Base-by-base conservation (phyloP, 352 stramenopile genomes). In the Pythium apleroticum region DNA sequence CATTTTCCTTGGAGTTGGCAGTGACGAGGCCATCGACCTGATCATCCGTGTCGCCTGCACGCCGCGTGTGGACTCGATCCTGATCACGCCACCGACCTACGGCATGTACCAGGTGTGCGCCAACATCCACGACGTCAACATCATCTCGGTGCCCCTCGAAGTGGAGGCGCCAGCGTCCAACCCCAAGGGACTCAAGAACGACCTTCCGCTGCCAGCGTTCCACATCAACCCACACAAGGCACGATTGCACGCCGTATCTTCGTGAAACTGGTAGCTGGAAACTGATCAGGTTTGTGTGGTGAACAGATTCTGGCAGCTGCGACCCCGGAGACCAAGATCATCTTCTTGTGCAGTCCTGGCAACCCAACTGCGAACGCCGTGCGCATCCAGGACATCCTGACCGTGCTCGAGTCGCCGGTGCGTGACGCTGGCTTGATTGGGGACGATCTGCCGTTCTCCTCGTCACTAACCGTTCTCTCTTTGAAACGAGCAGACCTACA, bases 61-160 rank as follows among this genome's bases (percentile, higher is more conserved):
- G 22, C 97, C 97, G 35, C 90, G 92, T 27, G 72, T 93, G 33
- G 90, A 97, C 64, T 95, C 96, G 65, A 98, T 99, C 37, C 69
- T 99, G 45, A 98, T 98, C 67, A 99, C 97, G 22, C 96, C 96
- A 8, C 97, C 97, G 6, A 99, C 97, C 0, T 99, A 99, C 75
- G 97, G 97, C 56, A 99, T 99, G 97, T 99, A 99, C 81, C 98
- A 97, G 64, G 97, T 99, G 41, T 99, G 95, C 69, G 97, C 97
- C 55, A 98, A 98, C 73, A 97, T 99, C 52, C 98, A 99, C 77
- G 96, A 99, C 73, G 96, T 99, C 25, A 71, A 78, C 33, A 97
- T 99, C 68, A 84, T 98, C 48, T 85, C 72, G 1, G 93, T 97
- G 67, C 95, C 97, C 9, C 87, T 99, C 19, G 90, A 88, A 59